These are phyloP conservation scores for Verticillium nubilum DNA, from an alignment of 2,329 filamentous ascomycete genomes.

Conservation along the genomic window DNA sequence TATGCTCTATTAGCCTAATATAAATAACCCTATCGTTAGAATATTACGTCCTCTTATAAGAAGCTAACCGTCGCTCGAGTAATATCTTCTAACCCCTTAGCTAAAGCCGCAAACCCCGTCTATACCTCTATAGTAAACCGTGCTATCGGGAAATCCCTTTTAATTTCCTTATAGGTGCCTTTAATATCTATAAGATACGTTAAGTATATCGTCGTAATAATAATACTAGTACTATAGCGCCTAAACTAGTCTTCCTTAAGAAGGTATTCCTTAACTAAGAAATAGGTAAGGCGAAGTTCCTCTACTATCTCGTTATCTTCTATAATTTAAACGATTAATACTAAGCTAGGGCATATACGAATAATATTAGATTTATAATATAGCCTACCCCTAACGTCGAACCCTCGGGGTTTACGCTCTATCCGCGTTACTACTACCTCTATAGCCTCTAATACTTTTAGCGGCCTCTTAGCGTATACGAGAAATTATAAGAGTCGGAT, in stretches of 20 bases:
- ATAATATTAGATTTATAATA: constrained; percentile 3
- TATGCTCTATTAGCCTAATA: constrained; percentile 3
- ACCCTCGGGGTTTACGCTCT: constrained; percentile 5
- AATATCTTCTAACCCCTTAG: constrained; percentile 5
- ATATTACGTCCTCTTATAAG: constrained; percentile 7
- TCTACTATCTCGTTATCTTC: not conserved
- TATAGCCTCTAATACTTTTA: constrained; percentile 14
- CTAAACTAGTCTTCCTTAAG: constrained; percentile 2
- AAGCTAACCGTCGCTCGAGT: constrained; percentile 6
- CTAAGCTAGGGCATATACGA: constrained; percentile 13
- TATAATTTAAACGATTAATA: constrained; percentile 5
- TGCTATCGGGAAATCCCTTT: constrained; percentile 13
- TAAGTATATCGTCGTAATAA: constrained; percentile 15
- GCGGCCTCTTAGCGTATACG: constrained; percentile 10
- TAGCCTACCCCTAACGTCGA: constrained; percentile 9
- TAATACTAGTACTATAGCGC: constrained; percentile 5
- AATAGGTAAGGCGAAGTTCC: constrained; percentile 17
- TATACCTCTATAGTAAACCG: constrained; percentile 14
- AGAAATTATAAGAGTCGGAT: constrained; percentile 18
- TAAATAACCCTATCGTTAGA: constrained; percentile 8
- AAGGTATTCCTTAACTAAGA: constrained; percentile 20
- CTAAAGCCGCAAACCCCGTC: constrained; percentile 8
- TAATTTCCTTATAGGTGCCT: constrained; percentile 1
- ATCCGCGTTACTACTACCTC: constrained; percentile 17
- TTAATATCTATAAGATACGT: constrained; percentile 13